Conservation (phyloP, 2,329 filamentous ascomycete species). For the Tolypocladium album region DNA sequence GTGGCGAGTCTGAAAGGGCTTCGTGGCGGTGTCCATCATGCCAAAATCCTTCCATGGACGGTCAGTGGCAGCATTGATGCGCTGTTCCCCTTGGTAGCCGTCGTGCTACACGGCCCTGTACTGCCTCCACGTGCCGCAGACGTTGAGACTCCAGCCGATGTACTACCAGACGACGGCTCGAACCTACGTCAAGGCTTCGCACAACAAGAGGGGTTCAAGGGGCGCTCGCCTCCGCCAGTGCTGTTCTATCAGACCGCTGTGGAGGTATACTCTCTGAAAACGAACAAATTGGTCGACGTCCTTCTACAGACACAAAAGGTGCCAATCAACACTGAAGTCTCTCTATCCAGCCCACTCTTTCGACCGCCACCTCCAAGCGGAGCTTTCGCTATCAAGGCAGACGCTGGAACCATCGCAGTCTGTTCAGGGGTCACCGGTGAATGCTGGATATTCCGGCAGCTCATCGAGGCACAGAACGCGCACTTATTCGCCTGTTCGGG, state of each 20-base stretch:
- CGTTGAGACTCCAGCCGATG: constrained; percentile 18
- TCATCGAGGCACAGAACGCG: constrained; percentile 28
- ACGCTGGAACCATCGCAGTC: constrained; percentile 60
- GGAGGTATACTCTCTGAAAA: constrained; percentile 76
- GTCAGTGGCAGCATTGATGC: constrained; percentile 39
- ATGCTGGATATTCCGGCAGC: constrained; percentile 63
- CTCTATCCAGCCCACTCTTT: constrained; percentile 52
- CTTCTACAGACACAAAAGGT: constrained; percentile 61
- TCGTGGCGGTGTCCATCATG: constrained; percentile 67
- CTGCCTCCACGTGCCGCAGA: constrained; percentile 31
- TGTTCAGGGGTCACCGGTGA: constrained; percentile 79
- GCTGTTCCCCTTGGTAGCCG: constrained; percentile 62
- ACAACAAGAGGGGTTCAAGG: constrained; percentile 24
- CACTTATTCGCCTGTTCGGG: constrained; percentile 57
- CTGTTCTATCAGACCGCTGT: constrained; percentile 76
- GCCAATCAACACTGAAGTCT: constrained; percentile 40
- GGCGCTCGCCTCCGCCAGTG: constrained; percentile 26
- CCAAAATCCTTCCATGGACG: constrained; percentile 71
- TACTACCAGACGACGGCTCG: constrained; percentile 29
- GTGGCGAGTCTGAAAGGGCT: constrained; percentile 65
- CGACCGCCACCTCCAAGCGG: constrained; percentile 60
- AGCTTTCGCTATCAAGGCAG: constrained; percentile 62
- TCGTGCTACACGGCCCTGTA: constrained; percentile 71
- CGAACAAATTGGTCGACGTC: constrained; percentile 59
- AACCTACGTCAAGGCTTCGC: constrained; percentile 29